Conservation (phyloP, 2,329 filamentous ascomycete species). For the Neonectria ditissima region DNA sequence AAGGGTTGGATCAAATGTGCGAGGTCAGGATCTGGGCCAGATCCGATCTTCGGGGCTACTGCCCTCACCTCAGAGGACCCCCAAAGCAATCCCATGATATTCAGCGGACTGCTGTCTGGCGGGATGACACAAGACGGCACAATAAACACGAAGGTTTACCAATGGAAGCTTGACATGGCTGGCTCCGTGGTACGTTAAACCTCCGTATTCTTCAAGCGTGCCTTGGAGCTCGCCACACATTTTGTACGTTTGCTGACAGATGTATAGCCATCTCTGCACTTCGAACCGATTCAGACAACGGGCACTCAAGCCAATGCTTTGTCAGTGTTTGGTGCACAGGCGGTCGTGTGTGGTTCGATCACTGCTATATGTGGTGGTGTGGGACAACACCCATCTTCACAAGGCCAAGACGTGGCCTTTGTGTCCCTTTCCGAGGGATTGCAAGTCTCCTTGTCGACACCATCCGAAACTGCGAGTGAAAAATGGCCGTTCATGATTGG, state of each 20-base stretch:
- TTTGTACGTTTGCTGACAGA: slow-evolving; percentile 1
- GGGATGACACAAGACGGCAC: slow-evolving; percentile 76
- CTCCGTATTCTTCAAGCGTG: not conserved
- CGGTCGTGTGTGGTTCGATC: slow-evolving; percentile 36
- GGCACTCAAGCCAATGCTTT: slow-evolving; percentile 29
- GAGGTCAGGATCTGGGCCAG: slow-evolving; percentile 49
- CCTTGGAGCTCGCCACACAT: not conserved
- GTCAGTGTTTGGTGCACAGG: slow-evolving; percentile 50
- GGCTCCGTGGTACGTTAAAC: slow-evolving; percentile 50
- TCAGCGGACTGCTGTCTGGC: slow-evolving; percentile 75
- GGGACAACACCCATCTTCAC: slow-evolving; percentile 42
- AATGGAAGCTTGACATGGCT: slow-evolving; percentile 68
- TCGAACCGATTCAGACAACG: slow-evolving; percentile 31
- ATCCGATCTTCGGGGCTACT: slow-evolving; percentile 58
- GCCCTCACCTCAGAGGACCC: slow-evolving; percentile 48
- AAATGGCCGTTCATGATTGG: slow-evolving; percentile 76
- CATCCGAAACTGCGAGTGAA: slow-evolving; percentile 8
- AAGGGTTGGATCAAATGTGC: slow-evolving; percentile 61
- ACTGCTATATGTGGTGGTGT: slow-evolving; percentile 50
- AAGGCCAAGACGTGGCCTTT: slow-evolving; percentile 47
- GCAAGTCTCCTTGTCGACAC: slow-evolving; percentile 20
- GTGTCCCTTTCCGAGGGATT: slow-evolving; percentile 45
- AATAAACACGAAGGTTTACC: slow-evolving; percentile 71
- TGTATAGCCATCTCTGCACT: slow-evolving; percentile 44
- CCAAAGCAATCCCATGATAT: slow-evolving; percentile 45